Conservation (phyloP, 495 filamentous ascomycete genomes). For the Xeromyces bisporus region DNA sequence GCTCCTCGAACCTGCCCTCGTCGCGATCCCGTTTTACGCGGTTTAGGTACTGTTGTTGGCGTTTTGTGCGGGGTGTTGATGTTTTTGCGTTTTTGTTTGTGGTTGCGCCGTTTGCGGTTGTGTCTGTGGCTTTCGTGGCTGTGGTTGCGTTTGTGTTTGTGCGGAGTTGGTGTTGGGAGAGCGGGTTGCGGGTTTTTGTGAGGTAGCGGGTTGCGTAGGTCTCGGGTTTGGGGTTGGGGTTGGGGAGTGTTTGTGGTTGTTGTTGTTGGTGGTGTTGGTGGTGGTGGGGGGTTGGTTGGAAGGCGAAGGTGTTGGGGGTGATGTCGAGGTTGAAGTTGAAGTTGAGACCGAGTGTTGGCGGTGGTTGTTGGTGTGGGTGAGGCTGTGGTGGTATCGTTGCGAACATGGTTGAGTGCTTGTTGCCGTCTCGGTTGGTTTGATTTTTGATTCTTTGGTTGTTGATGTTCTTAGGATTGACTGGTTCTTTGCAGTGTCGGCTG, state of each 20-base stretch:
- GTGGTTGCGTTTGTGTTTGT: too few species aligned
- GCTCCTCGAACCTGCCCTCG: constrained; percentile 45
- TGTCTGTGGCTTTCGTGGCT: too few species aligned
- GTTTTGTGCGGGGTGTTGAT: constrained; percentile 12
- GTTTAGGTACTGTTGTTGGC: constrained; percentile 50
- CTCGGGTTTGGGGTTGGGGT: not conserved
- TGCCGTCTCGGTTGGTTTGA: too few species aligned
- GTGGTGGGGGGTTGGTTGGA: not conserved
- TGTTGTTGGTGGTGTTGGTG: not conserved
- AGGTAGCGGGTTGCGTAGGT: constrained; percentile 17
- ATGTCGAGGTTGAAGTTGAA: not conserved
- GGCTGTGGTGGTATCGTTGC: not conserved
- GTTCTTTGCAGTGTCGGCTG: too few species aligned
- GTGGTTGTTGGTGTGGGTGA: too few species aligned
- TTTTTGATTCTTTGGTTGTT: too few species aligned
- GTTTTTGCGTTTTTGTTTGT: too few species aligned
- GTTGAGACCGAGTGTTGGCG: not conserved
- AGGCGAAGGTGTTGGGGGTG: not conserved
- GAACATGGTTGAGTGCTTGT: not conserved
- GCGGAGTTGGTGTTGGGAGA: too few species aligned
- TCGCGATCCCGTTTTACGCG: constrained; percentile 59
- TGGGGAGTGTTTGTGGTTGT: not conserved
- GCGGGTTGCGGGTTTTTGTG: constrained; percentile 11
- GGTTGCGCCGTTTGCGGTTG: constrained; percentile 4
- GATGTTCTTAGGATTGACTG: too few species aligned